Base-by-base conservation (phyloP, 768 basidiomycete species). In the Podaxis sp. region DNA sequence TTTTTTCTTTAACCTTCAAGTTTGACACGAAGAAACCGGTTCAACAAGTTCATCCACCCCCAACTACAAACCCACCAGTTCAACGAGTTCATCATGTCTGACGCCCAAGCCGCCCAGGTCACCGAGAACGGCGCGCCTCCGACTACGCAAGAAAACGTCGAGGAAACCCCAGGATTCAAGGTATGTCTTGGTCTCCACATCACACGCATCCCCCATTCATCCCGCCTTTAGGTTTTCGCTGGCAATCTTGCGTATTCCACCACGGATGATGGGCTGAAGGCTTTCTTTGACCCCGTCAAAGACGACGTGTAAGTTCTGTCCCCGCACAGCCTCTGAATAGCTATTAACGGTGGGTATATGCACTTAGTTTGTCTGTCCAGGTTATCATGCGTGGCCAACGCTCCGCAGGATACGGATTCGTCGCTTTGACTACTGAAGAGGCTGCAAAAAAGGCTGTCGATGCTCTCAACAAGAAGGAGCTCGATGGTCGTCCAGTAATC, bases 181-280 rank as follows among this genome's bases (percentile, higher is more conserved):
- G 91, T 91, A 71, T 70, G 66, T 65, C 59, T 59, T 66, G 6
- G 43, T 65, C 68, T 64, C 58, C 56, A 56, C 37, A 54, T 65
- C 55, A 51, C 64, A 53, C 41, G 62, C 40, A 68, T 56, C 71
- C 69, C 66, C 66, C 65, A 64, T 65, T 67, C 66, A 68, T 33
- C 64, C 61, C 38, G 53, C 63, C 61, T 63, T 49, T 69, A 95
- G 93, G 91, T 94, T 81, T 96, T 96, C 77, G 92, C 89, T 73
- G 94, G 94, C 70, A 96, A 96, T 80, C 93, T 96, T 82, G 87
- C 93, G 81, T 96, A 95, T 79, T 82, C 87, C 73, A 94, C 92
- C 69, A 93, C 90, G 82, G 92, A 94, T 83, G 90, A 93, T 79
- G 91, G 91, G 87, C 89, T 96, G 80, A 91, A 86, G 89, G 80